Conservation (phyloP, 805 yeast species). For the Suhomyces prunicola region DNA sequence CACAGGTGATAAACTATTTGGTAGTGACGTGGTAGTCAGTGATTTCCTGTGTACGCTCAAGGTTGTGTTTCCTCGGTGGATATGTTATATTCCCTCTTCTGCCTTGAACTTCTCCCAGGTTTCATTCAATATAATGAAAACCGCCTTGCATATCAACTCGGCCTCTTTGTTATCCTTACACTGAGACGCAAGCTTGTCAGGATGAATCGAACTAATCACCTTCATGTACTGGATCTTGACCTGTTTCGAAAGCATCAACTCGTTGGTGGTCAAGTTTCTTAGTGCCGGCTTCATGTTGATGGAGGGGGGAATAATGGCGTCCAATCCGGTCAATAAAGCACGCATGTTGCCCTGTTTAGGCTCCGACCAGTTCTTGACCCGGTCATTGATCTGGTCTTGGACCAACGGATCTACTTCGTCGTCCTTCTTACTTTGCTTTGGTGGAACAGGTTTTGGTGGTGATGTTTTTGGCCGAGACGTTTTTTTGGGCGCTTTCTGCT, state of each 20-base stretch:
- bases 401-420: constrained; percentile 32
- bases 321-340: constrained; percentile 67
- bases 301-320: constrained; percentile 52
- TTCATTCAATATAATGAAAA: constrained; percentile 75
- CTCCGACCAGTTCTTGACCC: constrained; percentile 9
- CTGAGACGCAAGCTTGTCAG: constrained; percentile 62
- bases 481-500: constrained; percentile 4
- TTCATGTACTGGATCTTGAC: constrained; percentile 83
- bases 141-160: constrained; percentile 81
- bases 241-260: constrained; percentile 82
- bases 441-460: background rate
- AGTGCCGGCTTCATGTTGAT: constrained; percentile 30
- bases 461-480: constrained; percentile 1
- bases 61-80: too few species aligned
- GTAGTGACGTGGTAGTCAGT: too few species aligned
- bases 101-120: constrained; percentile 53
- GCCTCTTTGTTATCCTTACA: constrained; percentile 53
- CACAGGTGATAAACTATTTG: too few species aligned
- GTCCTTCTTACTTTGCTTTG: constrained; percentile 29
- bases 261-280: constrained; percentile 46
- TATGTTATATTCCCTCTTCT: constrained; percentile 12
- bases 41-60: too few species aligned
- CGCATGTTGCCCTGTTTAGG: constrained; percentile 59
- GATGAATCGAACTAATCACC: constrained; percentile 74
- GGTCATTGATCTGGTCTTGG: constrained; percentile 9